These are phyloP conservation scores for Spirogloea muscicola DNA, from an alignment of 139 green algal species.

Conservation along the genomic window DNA sequence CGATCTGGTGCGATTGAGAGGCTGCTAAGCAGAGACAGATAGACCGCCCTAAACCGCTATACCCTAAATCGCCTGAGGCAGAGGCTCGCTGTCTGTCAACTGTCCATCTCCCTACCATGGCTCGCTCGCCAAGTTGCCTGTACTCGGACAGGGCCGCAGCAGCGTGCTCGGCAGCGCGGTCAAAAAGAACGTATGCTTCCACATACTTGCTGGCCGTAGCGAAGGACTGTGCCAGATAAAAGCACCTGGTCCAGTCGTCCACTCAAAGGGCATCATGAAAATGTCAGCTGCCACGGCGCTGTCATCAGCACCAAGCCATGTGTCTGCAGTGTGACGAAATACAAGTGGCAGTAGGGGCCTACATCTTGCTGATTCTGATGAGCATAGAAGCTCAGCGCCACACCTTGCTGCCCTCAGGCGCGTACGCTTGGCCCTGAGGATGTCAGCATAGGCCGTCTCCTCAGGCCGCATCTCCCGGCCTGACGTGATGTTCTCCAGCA, in stretches of 20 bases:
- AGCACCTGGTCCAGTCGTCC: conserved; percentile 16
- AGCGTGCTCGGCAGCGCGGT: conserved; percentile 52
- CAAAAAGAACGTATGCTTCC: conserved; percentile 66
- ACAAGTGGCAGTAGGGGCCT: no score
- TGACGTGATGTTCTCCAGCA: conserved; percentile 60
- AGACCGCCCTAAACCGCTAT: no score
- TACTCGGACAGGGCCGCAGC: conserved; percentile 17
- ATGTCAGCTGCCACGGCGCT: no score
- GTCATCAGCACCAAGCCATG: no score
- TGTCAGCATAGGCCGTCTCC: conserved; percentile 4
- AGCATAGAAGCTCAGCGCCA: not conserved
- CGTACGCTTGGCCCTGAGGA: conserved; percentile 16
- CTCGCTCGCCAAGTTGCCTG: not conserved
- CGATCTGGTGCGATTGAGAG: no score
- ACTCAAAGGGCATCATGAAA: no score
- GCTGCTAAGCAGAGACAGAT: no score
- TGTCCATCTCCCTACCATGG: no score
- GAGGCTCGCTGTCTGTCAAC: no score
- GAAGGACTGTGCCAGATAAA: conserved; percentile 55
- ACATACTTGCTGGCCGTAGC: conserved; percentile 47
- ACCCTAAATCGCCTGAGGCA: no score
- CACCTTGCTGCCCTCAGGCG: conserved; percentile 8
- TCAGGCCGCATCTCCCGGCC: conserved; percentile 8
- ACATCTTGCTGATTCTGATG: no score
- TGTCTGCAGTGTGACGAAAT: no score